Percentiles rank a stretch among this genome's conserved stretches.
These are phyloP conservation scores for Epichloe uncinata DNA, from an alignment of 2,329 filamentous ascomycete genomes.

Conservation along the genomic window DNA sequence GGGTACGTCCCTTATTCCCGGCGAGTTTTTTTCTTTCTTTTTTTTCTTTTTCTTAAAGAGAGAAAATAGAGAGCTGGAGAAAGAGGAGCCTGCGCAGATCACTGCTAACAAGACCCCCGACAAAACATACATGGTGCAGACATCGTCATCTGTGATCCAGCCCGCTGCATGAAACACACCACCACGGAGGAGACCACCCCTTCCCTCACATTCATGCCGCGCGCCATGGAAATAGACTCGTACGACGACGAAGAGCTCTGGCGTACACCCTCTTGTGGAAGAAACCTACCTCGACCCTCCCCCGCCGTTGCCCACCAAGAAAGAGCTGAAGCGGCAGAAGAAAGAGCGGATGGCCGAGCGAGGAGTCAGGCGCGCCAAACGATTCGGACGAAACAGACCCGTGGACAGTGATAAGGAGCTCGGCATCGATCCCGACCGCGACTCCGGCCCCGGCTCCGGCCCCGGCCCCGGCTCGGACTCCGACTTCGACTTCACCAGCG, in stretches of 20 bases:
- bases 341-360: neutral
- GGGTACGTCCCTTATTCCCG: too few relatives aligned
- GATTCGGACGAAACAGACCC: neutral
- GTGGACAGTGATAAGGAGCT: neutral
- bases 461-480: too few relatives aligned
- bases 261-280: conserved; percentile 7
- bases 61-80: too few relatives aligned
- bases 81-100: too few relatives aligned
- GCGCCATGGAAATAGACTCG: too few relatives aligned
- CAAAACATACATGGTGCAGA: neutral
- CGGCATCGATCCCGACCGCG: neutral
- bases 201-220: conserved; percentile 15
- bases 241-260: too few relatives aligned
- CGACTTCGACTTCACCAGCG: neutral
- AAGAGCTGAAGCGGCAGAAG: neutral
- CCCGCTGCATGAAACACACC: conserved; percentile 11
- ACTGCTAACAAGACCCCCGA: neutral
- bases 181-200: conserved; percentile 10
- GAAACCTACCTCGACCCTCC: conserved; percentile 16
- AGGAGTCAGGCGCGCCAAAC: neutral
- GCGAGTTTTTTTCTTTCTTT: too few relatives aligned
- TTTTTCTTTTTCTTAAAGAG: too few relatives aligned
- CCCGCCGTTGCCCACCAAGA: conserved; percentile 9
- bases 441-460: too few relatives aligned
- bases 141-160: conserved; percentile 10